phyloP scores from a whole-genome alignment of 2,329 filamentous ascomycete species.

The Hymenoscyphus albidus region DNA sequence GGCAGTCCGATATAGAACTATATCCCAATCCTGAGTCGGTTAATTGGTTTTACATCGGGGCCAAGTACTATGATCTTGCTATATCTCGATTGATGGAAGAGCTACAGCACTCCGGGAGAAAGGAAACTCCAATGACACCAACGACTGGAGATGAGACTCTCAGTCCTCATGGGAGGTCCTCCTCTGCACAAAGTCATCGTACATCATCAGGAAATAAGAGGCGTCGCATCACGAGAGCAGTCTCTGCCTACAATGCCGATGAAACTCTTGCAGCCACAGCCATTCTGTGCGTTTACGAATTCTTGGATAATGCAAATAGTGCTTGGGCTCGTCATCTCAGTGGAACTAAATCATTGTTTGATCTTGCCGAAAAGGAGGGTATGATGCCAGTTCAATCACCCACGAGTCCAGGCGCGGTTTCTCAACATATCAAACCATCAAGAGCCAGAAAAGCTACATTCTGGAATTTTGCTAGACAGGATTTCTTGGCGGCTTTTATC shows the following conservation, averaged over 20 bases:
- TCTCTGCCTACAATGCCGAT: conserved; percentile 46
- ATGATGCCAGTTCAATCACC: conserved; percentile 42
- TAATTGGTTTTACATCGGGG: conserved; percentile 58
- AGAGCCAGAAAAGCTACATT: conserved; percentile 57
- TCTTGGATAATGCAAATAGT: conserved; percentile 59
- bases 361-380: conserved; percentile 48
- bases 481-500: conserved; percentile 61
- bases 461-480: conserved; percentile 65
- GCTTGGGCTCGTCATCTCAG: conserved; percentile 64
- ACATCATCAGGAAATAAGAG: conserved; percentile 36
- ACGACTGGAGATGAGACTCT: conserved; percentile 24
- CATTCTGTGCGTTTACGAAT: conserved; percentile 64
- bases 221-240: conserved; percentile 41
- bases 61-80: conserved; percentile 57
- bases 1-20: conserved; percentile 49
- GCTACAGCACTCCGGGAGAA: conserved; percentile 32
- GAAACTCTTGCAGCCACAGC: conserved; percentile 62
- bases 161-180: conserved; percentile 25
- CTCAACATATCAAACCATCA: conserved; percentile 40
- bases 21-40: conserved; percentile 44
- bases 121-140: conserved; percentile 25
- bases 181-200: conserved; percentile 23
- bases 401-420: conserved; percentile 34
- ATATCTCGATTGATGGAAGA: conserved; percentile 46
- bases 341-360: conserved; percentile 60